Evolutionary conservation across 73 alveolate genomes (phyloP).

Genomic region (Urostyla sp.): DNA sequence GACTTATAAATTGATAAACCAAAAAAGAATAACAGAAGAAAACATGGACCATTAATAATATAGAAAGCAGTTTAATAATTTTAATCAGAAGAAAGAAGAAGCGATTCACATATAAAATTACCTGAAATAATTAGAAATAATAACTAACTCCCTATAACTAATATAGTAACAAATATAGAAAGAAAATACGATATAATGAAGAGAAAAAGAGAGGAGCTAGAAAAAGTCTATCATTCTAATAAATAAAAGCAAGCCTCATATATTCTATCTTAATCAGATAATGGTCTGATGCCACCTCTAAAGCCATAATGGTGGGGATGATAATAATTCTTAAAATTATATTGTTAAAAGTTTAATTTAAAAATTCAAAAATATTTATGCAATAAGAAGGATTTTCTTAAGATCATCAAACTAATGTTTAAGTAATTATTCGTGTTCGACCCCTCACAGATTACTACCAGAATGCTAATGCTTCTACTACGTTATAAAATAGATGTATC

Average conservation of each 20-base stretch:
- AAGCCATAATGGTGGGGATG: conserved; percentile 57
- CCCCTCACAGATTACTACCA: conserved; percentile 38
- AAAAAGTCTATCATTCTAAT: neutral
- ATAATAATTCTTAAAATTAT: neutral
- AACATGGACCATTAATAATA: conserved; percentile 15
- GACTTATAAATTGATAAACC: neutral
- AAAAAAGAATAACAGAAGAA: neutral
- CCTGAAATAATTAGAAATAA: conserved; percentile 49
- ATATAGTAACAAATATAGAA: neutral
- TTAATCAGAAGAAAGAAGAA: conserved; percentile 7
- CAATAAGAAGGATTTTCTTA: too few relatives aligned
- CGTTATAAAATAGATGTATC: neutral
- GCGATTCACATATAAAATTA: conserved; percentile 22
- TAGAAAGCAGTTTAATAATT: neutral
- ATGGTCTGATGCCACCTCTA: conserved; percentile 38
- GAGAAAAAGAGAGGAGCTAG: conserved; percentile 35
- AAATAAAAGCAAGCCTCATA: neutral
- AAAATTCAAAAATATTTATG: too few relatives aligned
- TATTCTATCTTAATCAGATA: conserved; percentile 31
- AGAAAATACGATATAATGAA: neutral
- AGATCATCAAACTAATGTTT: too few relatives aligned
- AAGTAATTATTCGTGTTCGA: conserved; percentile 31
- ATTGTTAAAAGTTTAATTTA: too few relatives aligned
- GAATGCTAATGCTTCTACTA: neutral
- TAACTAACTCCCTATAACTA: conserved; percentile 14